Evolutionary conservation across 441 rosid species (phyloP), one percentile per base, ranked within the genome.

Genomic region (Gossypium trilobum): DNA sequence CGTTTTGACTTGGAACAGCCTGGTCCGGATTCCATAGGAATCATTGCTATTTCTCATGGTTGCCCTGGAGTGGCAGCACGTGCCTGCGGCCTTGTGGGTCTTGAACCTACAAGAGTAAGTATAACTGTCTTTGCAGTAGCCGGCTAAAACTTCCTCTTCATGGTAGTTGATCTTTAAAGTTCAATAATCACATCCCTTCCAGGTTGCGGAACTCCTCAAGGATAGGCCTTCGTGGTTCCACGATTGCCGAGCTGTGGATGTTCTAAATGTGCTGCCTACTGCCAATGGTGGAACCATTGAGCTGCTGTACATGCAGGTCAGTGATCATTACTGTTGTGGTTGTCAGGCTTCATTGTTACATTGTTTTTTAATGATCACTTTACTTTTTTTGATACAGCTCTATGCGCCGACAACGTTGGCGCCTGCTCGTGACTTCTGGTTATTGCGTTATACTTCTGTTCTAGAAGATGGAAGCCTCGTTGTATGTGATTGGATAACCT

Each of bases 21-120:
- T 95, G 99, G 99, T 95, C 97, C 99, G 97, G 97, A 95, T 92
- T 95, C 99, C 96, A 87, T 91, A 86, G 97, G 99, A 92, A 95
- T 95, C 96, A 80, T 95, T 80, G 95, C 97, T 85, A 95, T 95
- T 92, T 95, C 97, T 82, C 96, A 95, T 88, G 93, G 97, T 92
- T 88, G 97, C 88, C 42, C 91, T 85, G 99, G 99, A 59, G 97
- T 95, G 88, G 99, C 97, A 86, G 99, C 99, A 80, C 97, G 99
- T 73, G 99, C 99, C 79, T 95, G 99, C n/a, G 99, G 99, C 90
- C 93, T 95, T 51, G 99, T 95, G 74, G 96, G 99, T 87, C 91
- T 95, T 17, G 99, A 95, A 78, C 99, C 99, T 81, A 91, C 97
- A 58, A 88, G 96, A 92, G 99, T 94, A 85, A 64, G 91, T 79